Conservation (phyloP, 805 yeast genomes). For the Sugiyamaella valdiviana region DNA sequence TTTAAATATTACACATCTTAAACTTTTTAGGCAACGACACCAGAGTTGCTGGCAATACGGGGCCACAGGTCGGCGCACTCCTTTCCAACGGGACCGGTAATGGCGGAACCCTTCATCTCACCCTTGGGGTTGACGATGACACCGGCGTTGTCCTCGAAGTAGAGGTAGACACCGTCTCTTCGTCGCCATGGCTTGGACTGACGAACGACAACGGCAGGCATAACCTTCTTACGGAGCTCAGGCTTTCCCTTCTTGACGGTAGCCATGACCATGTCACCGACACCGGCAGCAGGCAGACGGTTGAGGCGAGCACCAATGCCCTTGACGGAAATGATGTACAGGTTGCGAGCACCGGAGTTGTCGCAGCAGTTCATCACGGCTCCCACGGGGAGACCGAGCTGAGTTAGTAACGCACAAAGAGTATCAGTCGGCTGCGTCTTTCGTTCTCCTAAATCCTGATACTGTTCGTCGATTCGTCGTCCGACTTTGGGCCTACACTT, state of each 20-base stretch:
- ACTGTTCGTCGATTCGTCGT: no score
- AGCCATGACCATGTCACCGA: conserved; percentile 81
- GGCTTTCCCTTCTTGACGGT: conserved; percentile 99
- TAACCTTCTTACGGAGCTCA: conserved; percentile 99
- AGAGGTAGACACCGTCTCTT: conserved; percentile 98
- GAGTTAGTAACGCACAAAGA: no score
- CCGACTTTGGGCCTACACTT: no score
- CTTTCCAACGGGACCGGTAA: conserved; percentile 99
- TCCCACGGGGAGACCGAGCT: conserved; percentile 99
- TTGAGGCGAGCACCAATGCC: conserved; percentile 99
- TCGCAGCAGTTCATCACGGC: conserved; percentile 99
- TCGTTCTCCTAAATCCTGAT: no score
- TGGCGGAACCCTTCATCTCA: conserved; percentile 99
- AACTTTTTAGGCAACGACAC: conserved; percentile 89
- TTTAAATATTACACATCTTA: conserved; percentile 2
- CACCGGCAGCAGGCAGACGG: conserved; percentile 99
- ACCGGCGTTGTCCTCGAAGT: conserved; percentile 99
- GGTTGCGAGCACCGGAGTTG: conserved; percentile 99
- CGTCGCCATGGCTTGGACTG: conserved; percentile 99
- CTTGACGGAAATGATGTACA: conserved; percentile 97
- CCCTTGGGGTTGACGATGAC: conserved; percentile 99
- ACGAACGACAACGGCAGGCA: conserved; percentile 99
- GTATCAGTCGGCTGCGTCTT: no score
- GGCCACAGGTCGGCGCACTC: conserved; percentile 99
- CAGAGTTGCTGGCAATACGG: conserved; percentile 99